Base-by-base conservation (phyloP, 139 green algal species). In the Tetraselmis chui region DNA sequence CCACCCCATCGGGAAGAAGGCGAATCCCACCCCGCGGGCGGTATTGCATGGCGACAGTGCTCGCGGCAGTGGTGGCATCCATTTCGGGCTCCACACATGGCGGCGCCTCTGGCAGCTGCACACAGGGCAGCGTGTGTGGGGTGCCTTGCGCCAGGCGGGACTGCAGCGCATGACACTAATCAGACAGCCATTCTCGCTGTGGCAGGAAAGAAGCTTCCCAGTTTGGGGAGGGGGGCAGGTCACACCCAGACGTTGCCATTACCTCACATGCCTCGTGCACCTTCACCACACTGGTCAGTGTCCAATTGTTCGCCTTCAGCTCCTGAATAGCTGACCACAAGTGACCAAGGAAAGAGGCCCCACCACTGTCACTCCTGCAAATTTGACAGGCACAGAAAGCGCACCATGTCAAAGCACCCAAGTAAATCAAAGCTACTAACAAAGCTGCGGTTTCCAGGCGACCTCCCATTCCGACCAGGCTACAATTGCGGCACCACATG, bases 351-450 rank as follows among this genome's bases (percentile, higher is more conserved):
- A 95, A 96, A 83, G 81, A 90, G 28, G 93, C 89, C 29, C 85
- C 90, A 27, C 93, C 93, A 76, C 89, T 93, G 86, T 95, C 93
- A 76, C 84, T 91, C 84, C 89, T 91, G 88, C 25, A n/a, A n/a
- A n/a, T n/a, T n/a, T n/a, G n/a, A n/a, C n/a, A n/a, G n/a, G n/a
- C n/a, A n/a, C n/a, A n/a, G n/a, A n/a, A n/a, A n/a, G n/a, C n/a
- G n/a, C n/a, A n/a, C n/a, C n/a, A n/a, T n/a, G n/a, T n/a, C n/a
- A n/a, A n/a, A n/a, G n/a, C n/a, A n/a, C n/a, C n/a, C n/a, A n/a
- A n/a, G n/a, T n/a, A n/a, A n/a, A n/a, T n/a, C n/a, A n/a, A n/a
- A n/a, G n/a, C n/a, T n/a, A n/a, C n/a, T n/a, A n/a, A n/a, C n/a
- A n/a, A n/a, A n/a, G n/a, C n/a, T n/a, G n/a, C n/a, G n/a, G n/a